Evolutionary conservation across 2,329 filamentous ascomycete species (phyloP), one percentile per base, ranked within the genome.

Genomic region (Sclerotinia trifoliorum): DNA sequence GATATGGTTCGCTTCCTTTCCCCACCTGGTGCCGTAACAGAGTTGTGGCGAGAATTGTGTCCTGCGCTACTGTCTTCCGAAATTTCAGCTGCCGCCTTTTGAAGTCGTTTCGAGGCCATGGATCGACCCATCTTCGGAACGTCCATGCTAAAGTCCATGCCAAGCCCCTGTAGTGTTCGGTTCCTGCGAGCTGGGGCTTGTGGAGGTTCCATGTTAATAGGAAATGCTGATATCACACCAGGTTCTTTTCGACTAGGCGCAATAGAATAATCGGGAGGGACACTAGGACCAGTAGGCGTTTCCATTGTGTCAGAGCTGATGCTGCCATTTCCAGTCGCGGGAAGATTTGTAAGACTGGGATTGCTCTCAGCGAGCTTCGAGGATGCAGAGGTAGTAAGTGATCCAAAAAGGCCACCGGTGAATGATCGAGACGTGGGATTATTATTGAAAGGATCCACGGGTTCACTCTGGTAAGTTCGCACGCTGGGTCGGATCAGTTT

Each of bases 1-100:
- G 94, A 97, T n/a, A 96, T 86, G 1, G 93, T 97, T 73, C 94
- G 88, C 80, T 97, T 98, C 78, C 93, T 88, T 70, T 94, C 91
- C 19, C 83, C 80, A 5, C 81, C 82, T 24, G 70, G 64, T 65
- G 73, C 66, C 13, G 60, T 51, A 52, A 63, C 39, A 69, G 75
- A 67, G 67, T 69, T 75, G 52, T 70, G 71, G 63, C 57, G 60
- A 72, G 58, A 66, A n/a, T 57, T 61, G 15, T 44, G 74, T 67
- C 35, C 74, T 71, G 46, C 51, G 35, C 56, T 42, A 35, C 29
- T 52, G 11, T 77, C 76, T 66, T 76, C 76, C 17, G 71, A 69
- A 52, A 69, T 71, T 65, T 76, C 77, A 35, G 65, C 35, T 62
- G 72, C 73, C 67, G 68, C 72, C 68, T 73, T 79, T 65, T 72